Evolutionary conservation across 257 asterid genomes (phyloP), one percentile per base, ranked within the genome.

Genomic region (Jasminum sambac): DNA sequence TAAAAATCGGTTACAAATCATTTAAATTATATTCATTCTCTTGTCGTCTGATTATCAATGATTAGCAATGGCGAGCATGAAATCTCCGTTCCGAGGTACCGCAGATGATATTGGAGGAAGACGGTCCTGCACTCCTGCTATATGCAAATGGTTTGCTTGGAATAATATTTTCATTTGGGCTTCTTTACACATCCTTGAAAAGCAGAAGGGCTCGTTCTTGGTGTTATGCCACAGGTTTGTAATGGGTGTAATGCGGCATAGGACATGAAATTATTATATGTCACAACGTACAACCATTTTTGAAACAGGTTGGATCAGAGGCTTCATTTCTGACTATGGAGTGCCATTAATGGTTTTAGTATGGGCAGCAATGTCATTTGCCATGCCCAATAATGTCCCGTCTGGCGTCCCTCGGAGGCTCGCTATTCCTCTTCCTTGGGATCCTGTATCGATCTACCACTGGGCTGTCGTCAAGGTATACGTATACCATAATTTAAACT

Each of bases 291-390:
- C 16, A 43, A 43, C 52, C 52, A 43, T 43, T n/a, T 68, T 44
- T 0, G 14, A 36, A 26, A 69, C 76, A 78, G 88, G 82, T 13
- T 68, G 75, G 74, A 21, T 78, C 38, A 67, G 92, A 67, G 76
- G 87, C 67, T 86, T 84, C 40, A 43, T 84, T 11, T 87, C 89
- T 2, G 91, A 86, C 41, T 86, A 84, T 80, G 87, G 91, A 23
- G 87, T 86, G 69, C 89, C 89, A 0, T 59, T 82, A 13, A 78
- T 82, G 92, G 83, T 84, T 55, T 26, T 86, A 25, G 21, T 80
- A 0, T 86, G 92, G 89, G 73, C 87, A 26, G 78, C 69, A 41
- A 11, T 81, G 42, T 86, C 89, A 0, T 86, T 44, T 34, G 3
- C 58, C 11, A 40, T 76, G 12, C 87, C 92, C 6, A 14, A 30